Evolutionary conservation across 257 asterid species (phyloP).

Genomic region (Nyctanthes arbortristis): DNA sequence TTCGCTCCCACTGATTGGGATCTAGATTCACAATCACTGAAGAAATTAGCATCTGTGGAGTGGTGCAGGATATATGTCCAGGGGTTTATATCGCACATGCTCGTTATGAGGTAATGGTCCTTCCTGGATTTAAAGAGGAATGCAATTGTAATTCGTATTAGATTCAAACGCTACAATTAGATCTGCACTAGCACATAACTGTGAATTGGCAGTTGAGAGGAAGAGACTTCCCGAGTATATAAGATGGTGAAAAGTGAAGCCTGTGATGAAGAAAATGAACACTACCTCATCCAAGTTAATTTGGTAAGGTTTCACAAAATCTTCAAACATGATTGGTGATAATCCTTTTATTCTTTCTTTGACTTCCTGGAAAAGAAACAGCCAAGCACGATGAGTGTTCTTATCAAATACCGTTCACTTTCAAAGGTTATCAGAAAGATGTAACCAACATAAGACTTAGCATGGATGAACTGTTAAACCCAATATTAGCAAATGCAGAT

Average conservation of each 20-base stretch:
- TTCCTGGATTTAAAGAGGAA: constrained; percentile 53
- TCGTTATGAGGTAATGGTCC: constrained; percentile 80
- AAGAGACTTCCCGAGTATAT: background rate
- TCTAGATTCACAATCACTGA: constrained; percentile 11
- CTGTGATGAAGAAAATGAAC: background rate
- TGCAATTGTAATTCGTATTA: background rate
- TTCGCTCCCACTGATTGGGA: background rate
- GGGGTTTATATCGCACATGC: constrained; percentile 60
- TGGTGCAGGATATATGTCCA: constrained; percentile 86
- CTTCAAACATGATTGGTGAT: constrained; percentile 84
- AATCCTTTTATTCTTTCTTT: constrained; percentile 67
- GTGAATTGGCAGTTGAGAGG: background rate
- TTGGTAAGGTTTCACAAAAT: constrained; percentile 83
- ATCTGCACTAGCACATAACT: background rate
- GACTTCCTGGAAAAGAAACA: constrained; percentile 66
- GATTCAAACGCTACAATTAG: background rate
- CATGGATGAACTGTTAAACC: background rate
- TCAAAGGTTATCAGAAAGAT: background rate
- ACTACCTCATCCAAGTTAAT: constrained; percentile 74
- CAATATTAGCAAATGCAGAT: background rate
- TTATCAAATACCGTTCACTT: background rate
- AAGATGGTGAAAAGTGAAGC: background rate
- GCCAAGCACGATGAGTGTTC: constrained; percentile 5
- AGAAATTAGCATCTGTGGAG: constrained; percentile 68
- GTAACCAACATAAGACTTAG: constrained; percentile 10